Conservation (phyloP, 768 basidiomycete species). For the Suillus subluteus region DNA sequence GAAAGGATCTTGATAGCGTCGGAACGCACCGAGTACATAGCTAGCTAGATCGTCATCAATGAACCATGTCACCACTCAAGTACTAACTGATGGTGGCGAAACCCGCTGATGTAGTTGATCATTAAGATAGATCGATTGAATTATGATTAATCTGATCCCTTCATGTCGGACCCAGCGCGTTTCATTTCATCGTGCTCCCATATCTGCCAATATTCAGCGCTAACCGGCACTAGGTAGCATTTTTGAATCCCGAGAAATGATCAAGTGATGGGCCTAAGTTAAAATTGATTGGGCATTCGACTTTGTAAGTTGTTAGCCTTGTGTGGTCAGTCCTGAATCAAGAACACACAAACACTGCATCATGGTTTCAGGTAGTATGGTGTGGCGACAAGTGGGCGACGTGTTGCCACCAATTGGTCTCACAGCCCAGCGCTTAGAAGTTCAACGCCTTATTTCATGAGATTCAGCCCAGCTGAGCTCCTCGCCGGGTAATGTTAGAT, state of each 20-base stretch:
- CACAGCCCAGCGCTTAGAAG: background rate
- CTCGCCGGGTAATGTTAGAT: background rate
- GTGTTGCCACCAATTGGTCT: background rate
- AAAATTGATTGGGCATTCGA: background rate
- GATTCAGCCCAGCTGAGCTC: no score
- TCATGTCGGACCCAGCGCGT: background rate
- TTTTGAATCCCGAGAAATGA: background rate
- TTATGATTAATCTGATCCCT: background rate
- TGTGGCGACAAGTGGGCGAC: background rate
- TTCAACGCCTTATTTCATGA: no score
- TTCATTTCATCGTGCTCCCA: background rate
- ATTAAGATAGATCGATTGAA: background rate
- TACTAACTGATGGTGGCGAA: background rate
- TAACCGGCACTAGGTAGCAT: background rate
- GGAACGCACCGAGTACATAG: background rate
- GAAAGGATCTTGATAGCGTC: background rate
- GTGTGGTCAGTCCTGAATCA: background rate
- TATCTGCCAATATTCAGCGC: background rate
- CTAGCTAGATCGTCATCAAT: background rate
- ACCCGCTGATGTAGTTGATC: background rate
- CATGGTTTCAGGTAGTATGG: background rate
- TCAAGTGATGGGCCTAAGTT: background rate
- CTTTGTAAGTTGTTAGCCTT: no score
- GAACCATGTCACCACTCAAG: background rate
- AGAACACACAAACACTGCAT: background rate